phyloP scores from a whole-genome alignment of 75 land plant genomes.

The Cryptomeria japonica region DNA sequence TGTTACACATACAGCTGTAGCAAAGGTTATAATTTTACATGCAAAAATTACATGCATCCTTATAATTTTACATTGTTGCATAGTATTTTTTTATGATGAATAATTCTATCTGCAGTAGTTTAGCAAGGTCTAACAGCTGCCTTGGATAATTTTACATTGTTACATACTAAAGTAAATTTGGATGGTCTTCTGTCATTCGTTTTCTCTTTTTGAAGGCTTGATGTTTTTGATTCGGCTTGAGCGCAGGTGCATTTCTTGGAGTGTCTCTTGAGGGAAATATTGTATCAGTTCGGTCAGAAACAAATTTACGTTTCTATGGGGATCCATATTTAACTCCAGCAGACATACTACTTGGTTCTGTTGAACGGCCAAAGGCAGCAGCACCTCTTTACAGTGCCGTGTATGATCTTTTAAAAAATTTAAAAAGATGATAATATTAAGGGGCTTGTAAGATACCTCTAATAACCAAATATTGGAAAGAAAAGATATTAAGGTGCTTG shows the following conservation, averaged over 20 bases:
- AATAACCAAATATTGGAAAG: neutral
- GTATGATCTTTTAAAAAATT: slow-evolving; percentile 43
- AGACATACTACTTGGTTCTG: slow-evolving; percentile 70
- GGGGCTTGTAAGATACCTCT: neutral
- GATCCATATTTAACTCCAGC: slow-evolving; percentile 70
- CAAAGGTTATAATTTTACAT: slow-evolving; percentile 79
- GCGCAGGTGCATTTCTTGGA: slow-evolving; percentile 83
- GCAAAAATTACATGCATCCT: no score
- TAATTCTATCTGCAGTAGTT: neutral
- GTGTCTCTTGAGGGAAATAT: slow-evolving; percentile 79
- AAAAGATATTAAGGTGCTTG: neutral
- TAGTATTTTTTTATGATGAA: neutral
- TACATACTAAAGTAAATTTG: neutral
- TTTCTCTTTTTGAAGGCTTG: neutral
- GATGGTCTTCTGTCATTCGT: neutral
- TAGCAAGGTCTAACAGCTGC: neutral
- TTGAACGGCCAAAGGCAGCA: slow-evolving; percentile 70
- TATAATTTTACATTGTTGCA: neutral
- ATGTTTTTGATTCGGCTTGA: neutral
- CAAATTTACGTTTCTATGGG: slow-evolving; percentile 72
- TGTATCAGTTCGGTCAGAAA: slow-evolving; percentile 57
- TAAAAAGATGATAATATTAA: slow-evolving; percentile 15
- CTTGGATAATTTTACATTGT: neutral
- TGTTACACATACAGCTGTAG: slow-evolving; percentile 92
- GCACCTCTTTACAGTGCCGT: slow-evolving; percentile 69